A percentile compares a stretch with the other conserved stretches of the same genome.
phyloP scores from a whole-genome alignment of 148 eudicot genomes.

The Rhododendron ferrugineum region DNA sequence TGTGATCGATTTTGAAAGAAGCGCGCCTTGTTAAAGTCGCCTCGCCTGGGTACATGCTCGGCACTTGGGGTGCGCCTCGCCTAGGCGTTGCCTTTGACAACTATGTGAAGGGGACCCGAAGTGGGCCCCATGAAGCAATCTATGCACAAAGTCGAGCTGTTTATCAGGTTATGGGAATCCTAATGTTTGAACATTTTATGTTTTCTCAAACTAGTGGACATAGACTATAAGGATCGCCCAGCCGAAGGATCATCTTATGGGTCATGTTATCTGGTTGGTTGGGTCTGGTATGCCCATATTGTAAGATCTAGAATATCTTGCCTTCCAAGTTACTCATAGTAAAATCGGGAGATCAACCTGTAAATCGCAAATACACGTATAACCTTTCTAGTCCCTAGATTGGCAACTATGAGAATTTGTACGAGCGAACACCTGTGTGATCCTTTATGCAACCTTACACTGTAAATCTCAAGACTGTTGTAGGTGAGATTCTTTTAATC shows the following conservation, averaged over 20 bases:
- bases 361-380: neutral
- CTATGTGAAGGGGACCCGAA: neutral
- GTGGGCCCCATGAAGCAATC: too few species aligned
- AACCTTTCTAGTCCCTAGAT: neutral
- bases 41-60: neutral
- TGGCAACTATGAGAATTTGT: neutral
- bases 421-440: neutral
- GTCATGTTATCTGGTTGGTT: neutral
- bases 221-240: neutral
- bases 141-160: neutral
- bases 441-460: neutral
- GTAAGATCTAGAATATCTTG: neutral
- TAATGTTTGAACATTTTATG: neutral
- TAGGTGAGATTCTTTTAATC: neutral
- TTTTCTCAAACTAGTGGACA: neutral
- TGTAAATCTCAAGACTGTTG: neutral
- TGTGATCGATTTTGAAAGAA: neutral
- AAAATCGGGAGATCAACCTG: neutral
- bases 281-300: neutral
- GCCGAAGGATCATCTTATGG: neutral
- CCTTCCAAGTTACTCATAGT: neutral
- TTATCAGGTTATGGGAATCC: neutral
- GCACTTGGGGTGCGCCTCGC: too few species aligned
- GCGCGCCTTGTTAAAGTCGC: neutral
- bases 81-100: neutral